These are phyloP conservation scores for Sarcodon sp. DNA, from an alignment of 768 basidiomycete species.

Conservation along the genomic window DNA sequence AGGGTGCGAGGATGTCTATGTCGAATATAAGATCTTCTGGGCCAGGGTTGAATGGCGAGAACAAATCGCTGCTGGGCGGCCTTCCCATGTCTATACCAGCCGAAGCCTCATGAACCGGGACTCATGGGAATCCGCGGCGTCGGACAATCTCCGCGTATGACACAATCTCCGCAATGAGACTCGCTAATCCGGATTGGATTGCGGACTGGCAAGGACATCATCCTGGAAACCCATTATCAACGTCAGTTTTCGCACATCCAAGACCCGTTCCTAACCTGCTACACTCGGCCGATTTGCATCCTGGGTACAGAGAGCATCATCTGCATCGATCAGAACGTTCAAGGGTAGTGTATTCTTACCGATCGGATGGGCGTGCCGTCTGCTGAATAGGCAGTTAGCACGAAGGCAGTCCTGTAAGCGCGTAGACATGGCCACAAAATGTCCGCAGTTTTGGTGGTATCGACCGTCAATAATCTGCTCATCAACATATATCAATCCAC, in stretches of 20 bases:
- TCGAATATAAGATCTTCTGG: no score
- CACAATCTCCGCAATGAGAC: slow-evolving; percentile 25
- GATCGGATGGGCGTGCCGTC: slow-evolving; percentile 41
- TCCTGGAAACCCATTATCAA: slow-evolving; percentile 38
- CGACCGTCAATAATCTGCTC: slow-evolving; percentile 65
- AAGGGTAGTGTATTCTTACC: slow-evolving; percentile 22
- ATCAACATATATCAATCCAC: neutral
- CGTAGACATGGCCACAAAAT: slow-evolving; percentile 65
- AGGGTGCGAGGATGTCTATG: no score
- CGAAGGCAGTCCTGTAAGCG: slow-evolving; percentile 52
- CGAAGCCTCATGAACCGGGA: no score
- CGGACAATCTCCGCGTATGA: slow-evolving; percentile 10
- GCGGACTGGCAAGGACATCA: slow-evolving; percentile 56
- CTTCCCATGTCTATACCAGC: no score
- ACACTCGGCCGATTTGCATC: neutral
- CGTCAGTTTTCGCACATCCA: slow-evolving; percentile 24
- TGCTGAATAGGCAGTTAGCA: slow-evolving; percentile 58
- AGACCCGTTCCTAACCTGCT: slow-evolving; percentile 1
- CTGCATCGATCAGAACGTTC: neutral
- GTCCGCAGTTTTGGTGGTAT: slow-evolving; percentile 54
- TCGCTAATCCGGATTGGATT: slow-evolving; percentile 66
- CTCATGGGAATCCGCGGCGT: neutral
- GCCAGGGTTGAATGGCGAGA: no score
- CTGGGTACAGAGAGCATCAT: neutral
- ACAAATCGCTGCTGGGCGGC: no score